Evolutionary conservation across 2,329 filamentous ascomycete genomes (phyloP), one percentile per base, ranked within the genome.

Genomic region (Claviceps sp.): DNA sequence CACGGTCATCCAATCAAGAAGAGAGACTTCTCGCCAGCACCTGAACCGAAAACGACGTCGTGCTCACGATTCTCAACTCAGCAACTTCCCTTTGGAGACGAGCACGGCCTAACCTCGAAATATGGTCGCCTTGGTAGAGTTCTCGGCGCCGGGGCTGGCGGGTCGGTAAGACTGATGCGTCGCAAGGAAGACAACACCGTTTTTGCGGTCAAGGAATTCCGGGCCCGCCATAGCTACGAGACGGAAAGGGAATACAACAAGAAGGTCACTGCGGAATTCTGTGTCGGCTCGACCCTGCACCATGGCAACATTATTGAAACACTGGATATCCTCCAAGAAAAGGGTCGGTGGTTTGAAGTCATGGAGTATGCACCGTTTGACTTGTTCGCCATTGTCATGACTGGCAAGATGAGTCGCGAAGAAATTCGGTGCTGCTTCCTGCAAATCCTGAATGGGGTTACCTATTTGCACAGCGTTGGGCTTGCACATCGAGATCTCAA

Each of bases 241-340:
- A 88, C 85, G 1, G 86, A 96, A 64, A 88, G 87, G 62, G 93
- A 97, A 59, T 98, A 98, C 63, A 88, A 89, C 59, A 98, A 98
- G 70, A 98, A 98, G 66, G 82, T 98, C 47, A 98, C 93, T 1
- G 91, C 93, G 2, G 93, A 98, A 64, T 98, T 98, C 67, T 98
- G 93, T 65, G 91, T 98, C 59, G 93, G 93, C 13, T 97, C 91
- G 2, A 96, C 93, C 0, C 74, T 98, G 40, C 93, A 97, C 62
- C 93, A 98, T 62, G 91, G 93, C 61, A 98, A 98, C 65, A 89
- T 98, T 59, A 97, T 98, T 61, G 93, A 98, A 67, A 97, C 93
- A 1, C 78, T 98, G 58, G 93, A 98, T 67, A 95, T 98, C 56
- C 81, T 98, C 11, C 87, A 94, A 59, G 93, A 98, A 69, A 93